Evolutionary conservation across 441 rosid genomes (phyloP), one percentile per base, ranked within the genome.

Genomic region (Populus trichocarpa): DNA sequence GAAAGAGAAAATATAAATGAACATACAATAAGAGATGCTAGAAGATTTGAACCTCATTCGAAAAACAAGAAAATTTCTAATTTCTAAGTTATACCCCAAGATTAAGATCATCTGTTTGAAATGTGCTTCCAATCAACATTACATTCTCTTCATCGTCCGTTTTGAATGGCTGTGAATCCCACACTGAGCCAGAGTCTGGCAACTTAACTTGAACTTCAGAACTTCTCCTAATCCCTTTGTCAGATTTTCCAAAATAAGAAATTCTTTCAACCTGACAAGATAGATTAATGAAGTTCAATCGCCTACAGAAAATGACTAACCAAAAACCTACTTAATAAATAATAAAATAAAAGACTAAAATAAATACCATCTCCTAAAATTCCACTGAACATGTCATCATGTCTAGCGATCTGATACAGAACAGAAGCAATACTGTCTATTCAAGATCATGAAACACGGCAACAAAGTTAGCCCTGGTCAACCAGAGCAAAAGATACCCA

Each of bases 221-320:
- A 72, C 72, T 84, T 85, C 80, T 79, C 75, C 84, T 83, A 77
- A 70, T 77, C 59, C 59, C n/a, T 82, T 71, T 70, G 76, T 73
- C 74, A 53, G 81, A 79, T 46, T 82, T 83, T 80, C 84, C 87
- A 74, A 93, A 83, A 85, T 74, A 78, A 78, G 90, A 89, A 88
- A 88, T 79, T 77, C 81, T 84, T 83, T 92, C 96, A 81, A 96
- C 89, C 99, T 96, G 90, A 72, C 83, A 85, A 70, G 66, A 69
- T 75, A 84, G 70, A 76, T 74, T 76, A 70, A 69, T 63, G 25
- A 72, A 73, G 66, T 72, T 82, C 66, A 81, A 82, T 75, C 81
- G 66, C 71, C 30, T 25, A 30, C 30, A 73, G 74, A 59, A 57
- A 10, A 71, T 20, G 12, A 75, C 20, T 40, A 78, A 42, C 38